Evolutionary conservation across 345 rosid species (phyloP).

Genomic region (Trapa bicornis): DNA sequence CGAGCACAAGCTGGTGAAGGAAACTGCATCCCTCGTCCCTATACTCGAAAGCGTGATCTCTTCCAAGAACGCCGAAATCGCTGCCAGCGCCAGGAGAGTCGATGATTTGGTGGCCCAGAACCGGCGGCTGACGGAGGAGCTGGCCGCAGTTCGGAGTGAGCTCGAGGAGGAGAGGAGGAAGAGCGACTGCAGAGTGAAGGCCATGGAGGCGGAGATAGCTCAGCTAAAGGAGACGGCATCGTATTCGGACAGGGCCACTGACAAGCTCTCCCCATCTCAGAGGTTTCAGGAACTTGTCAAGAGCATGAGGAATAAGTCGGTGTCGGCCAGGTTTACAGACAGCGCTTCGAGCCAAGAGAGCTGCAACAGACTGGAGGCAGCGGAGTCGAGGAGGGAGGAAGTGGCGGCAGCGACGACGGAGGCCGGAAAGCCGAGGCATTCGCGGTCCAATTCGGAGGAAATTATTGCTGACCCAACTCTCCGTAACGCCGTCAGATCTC

Average conservation of each 20-base stretch:
- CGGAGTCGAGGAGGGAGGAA: slow-evolving; percentile 32
- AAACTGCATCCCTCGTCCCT: slow-evolving; percentile 67
- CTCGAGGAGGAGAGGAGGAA: slow-evolving; percentile 24
- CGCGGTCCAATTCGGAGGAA: slow-evolving; percentile 57
- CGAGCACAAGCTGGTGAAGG: slow-evolving; percentile 55
- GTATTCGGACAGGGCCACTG: slow-evolving; percentile 17
- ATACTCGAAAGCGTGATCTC: slow-evolving; percentile 43
- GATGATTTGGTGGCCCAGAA: slow-evolving; percentile 41
- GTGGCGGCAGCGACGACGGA: slow-evolving; percentile 12
- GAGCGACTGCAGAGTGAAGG: slow-evolving; percentile 32
- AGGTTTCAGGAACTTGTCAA: slow-evolving; percentile 52
- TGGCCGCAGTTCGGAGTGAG: slow-evolving; percentile 14
- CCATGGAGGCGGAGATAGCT: slow-evolving; percentile 31
- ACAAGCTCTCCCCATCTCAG: slow-evolving; percentile 51
- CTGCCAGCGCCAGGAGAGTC: slow-evolving; percentile 16
- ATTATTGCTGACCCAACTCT: slow-evolving; percentile 48
- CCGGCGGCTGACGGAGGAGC: slow-evolving; percentile 22
- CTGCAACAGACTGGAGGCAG: slow-evolving; percentile 12
- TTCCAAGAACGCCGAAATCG: slow-evolving; percentile 30
- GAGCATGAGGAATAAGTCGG: slow-evolving; percentile 31
- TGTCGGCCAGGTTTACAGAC: slow-evolving; percentile 12
- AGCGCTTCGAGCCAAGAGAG: slow-evolving; percentile 9
- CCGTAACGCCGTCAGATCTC: slow-evolving; percentile 42
- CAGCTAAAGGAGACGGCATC: slow-evolving; percentile 41
- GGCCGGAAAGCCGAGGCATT: slow-evolving; percentile 34